Conservation (phyloP, 208 protist genomes). For the Herpetomonas tarakana region DNA sequence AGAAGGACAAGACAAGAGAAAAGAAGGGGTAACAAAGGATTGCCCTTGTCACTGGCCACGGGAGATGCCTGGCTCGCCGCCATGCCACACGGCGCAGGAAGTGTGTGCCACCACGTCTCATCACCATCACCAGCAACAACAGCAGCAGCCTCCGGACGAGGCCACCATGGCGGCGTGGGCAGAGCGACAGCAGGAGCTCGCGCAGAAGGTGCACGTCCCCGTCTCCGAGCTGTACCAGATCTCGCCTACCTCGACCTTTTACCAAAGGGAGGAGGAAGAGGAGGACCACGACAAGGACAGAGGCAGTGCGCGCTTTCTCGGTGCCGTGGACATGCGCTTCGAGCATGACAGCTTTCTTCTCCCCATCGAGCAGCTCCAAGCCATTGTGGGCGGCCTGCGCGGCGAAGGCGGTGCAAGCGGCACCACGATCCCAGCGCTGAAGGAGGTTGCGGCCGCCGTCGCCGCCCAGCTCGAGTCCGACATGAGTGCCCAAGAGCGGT, state of each 20-base stretch:
- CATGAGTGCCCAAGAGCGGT: slow-evolving; percentile 5
- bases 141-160: too few relatives aligned
- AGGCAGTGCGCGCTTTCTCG: too few relatives aligned
- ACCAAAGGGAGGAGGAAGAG: too few relatives aligned
- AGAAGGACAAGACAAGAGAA: too few relatives aligned
- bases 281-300: too few relatives aligned
- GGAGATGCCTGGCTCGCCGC: neutral
- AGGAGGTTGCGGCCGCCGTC: neutral
- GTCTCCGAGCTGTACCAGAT: slow-evolving; percentile 17
- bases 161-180: slow-evolving; percentile 29
- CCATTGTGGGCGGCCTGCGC: neutral
- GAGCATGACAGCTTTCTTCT: slow-evolving; percentile 20
- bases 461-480: slow-evolving; percentile 12
- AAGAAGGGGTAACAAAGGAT: neutral
- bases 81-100: too few relatives aligned
- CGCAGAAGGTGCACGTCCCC: slow-evolving; percentile 26
- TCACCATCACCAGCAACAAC: too few relatives aligned
- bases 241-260: neutral
- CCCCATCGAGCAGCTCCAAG: neutral
- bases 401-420: neutral
- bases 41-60: neutral
- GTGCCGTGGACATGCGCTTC: slow-evolving; percentile 10
- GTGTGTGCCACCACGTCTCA: too few relatives aligned
- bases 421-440: too few relatives aligned
- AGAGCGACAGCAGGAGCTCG: slow-evolving; percentile 24